Evolutionary conservation across 192 early-diverging fungal species (phyloP).

Genomic region (Mortierella antarctica): DNA sequence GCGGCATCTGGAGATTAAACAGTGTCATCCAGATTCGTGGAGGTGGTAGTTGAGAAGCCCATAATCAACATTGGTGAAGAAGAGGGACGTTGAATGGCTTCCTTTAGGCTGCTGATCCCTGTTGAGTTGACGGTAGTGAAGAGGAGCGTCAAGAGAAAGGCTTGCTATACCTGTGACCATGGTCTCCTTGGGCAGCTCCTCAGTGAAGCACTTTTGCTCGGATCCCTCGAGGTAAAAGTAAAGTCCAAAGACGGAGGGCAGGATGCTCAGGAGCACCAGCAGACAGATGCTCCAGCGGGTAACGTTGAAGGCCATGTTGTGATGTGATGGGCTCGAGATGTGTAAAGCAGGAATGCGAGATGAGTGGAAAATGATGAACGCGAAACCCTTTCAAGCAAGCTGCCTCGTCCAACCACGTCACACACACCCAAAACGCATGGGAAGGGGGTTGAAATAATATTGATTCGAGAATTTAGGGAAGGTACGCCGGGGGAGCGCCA

Average conservation of each 20-base stretch:
- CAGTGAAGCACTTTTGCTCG: constrained; percentile 93
- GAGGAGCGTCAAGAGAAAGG: neutral
- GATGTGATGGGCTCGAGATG: neutral
- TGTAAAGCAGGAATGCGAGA: neutral
- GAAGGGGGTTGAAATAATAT: neutral
- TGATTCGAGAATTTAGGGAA: constrained; percentile 15
- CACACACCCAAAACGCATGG: too few relatives aligned
- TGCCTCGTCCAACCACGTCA: too few relatives aligned
- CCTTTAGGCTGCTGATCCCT: too few relatives aligned
- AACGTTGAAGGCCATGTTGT: constrained; percentile 46
- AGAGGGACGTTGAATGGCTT: too few relatives aligned
- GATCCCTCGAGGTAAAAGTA: constrained; percentile 94
- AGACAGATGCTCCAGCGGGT: constrained; percentile 43
- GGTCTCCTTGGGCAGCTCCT: constrained; percentile 93
- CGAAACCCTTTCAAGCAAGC: too few relatives aligned
- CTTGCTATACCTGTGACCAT: constrained; percentile 74
- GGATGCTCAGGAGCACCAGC: constrained; percentile 50
- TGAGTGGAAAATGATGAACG: too few relatives aligned
- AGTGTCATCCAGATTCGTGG: neutral
- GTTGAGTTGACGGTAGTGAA: too few relatives aligned
- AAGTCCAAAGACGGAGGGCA: constrained; percentile 60
- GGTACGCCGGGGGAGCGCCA: constrained; percentile 12
- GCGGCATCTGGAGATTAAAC: neutral
- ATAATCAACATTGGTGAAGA: neutral
- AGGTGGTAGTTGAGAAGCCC: neutral